Conservation (phyloP, 2,329 filamentous ascomycete species). For the Curvularia sp. region DNA sequence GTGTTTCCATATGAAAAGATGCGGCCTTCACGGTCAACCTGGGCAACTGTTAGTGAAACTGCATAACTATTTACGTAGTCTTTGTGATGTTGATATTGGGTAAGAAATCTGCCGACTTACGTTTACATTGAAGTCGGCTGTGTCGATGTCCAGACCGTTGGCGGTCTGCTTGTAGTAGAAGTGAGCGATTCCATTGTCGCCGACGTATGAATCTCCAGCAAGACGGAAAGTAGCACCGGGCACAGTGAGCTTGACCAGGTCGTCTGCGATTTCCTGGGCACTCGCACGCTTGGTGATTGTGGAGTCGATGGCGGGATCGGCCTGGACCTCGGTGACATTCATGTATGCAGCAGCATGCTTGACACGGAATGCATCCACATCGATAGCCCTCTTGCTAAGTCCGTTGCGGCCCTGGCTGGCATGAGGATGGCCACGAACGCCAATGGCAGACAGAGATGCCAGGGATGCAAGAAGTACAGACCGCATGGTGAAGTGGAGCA, state of each 20-base stretch:
- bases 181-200: constrained; percentile 64
- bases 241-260: constrained; percentile 43
- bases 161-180: constrained; percentile 67
- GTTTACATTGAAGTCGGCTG: constrained; percentile 68
- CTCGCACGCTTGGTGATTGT: constrained; percentile 33
- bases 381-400: constrained; percentile 34
- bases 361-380: constrained; percentile 45
- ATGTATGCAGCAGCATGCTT: constrained; percentile 36
- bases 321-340: constrained; percentile 30
- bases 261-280: constrained; percentile 42
- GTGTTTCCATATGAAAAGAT: constrained; percentile 66
- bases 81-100: not conserved
- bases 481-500: constrained; percentile 36
- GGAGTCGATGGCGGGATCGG: constrained; percentile 27
- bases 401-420: constrained; percentile 19
- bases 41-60: constrained; percentile 2
- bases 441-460: constrained; percentile 36
- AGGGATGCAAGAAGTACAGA: constrained; percentile 42
- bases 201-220: constrained; percentile 62
- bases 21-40: constrained; percentile 61
- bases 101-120: constrained; percentile 49
- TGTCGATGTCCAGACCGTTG: constrained; percentile 66
- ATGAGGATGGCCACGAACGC: constrained; percentile 35
- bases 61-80: not conserved
- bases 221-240: constrained; percentile 58